These are phyloP conservation scores for Pyrus communis DNA, from an alignment of 306 rosid species.

Conservation along the genomic window DNA sequence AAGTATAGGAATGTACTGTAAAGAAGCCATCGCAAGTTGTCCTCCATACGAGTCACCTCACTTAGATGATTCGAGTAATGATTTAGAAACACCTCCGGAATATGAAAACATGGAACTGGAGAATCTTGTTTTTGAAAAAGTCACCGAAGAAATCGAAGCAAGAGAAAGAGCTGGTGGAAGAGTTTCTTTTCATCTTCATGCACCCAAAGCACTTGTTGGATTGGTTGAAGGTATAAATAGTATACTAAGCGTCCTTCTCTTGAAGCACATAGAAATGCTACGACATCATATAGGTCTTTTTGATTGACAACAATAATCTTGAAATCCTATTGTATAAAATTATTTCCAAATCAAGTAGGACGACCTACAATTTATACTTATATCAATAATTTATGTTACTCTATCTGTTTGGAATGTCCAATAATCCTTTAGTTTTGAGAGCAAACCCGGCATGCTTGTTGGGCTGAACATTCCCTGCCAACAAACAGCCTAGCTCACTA, in stretches of 20 bases:
- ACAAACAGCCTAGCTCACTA: not conserved
- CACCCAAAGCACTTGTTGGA: conserved; percentile 58
- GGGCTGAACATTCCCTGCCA: not conserved
- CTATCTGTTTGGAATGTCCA: not conserved
- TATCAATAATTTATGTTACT: not conserved
- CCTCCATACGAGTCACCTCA: conserved; percentile 53
- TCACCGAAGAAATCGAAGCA: conserved; percentile 80
- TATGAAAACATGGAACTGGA: conserved; percentile 93
- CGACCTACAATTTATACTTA: not conserved
- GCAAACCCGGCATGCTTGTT: not conserved
- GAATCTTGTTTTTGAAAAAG: conserved; percentile 77
- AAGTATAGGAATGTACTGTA: conserved; percentile 64
- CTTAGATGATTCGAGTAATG: conserved; percentile 62
- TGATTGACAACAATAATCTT: not conserved
- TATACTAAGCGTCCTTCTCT: not conserved
- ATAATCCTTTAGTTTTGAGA: not conserved
- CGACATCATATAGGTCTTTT: not conserved
- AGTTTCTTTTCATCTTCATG: conserved; percentile 79
- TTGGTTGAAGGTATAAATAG: conserved; percentile 66
- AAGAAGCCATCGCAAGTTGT: conserved; percentile 60
- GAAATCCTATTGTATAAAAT: not conserved
- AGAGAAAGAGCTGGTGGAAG: conserved; percentile 63
- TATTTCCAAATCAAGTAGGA: not conserved
- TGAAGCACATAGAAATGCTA: not conserved
- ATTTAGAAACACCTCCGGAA: conserved; percentile 62